These are phyloP conservation scores for Hyaloperonospora arabidopsidis DNA, from an alignment of 352 stramenopile species.

Conservation along the genomic window DNA sequence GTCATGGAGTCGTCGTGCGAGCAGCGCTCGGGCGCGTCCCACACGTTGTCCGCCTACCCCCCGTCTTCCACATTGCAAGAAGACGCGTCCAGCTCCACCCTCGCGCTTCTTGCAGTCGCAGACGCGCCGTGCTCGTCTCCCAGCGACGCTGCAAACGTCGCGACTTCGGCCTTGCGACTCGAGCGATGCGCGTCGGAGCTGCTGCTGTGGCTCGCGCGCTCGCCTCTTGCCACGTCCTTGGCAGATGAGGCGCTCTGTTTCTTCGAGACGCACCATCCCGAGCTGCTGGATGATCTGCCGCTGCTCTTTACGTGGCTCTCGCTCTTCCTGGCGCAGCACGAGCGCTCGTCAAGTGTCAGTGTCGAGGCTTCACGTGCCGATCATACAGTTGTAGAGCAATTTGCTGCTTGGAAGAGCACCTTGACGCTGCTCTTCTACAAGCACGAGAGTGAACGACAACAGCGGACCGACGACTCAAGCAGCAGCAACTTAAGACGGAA, in stretches of 20 bases:
- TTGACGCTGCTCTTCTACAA: constrained; percentile 60
- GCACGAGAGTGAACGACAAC: constrained; percentile 30
- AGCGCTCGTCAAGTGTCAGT: constrained; percentile 8
- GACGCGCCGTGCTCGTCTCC: constrained; percentile 19
- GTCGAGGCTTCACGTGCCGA: constrained; percentile 23
- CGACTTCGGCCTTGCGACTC: constrained; percentile 31
- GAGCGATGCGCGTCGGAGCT: constrained; percentile 45
- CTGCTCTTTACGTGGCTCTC: constrained; percentile 57
- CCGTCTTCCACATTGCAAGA: constrained; percentile 17
- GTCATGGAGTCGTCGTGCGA: constrained; percentile 20
- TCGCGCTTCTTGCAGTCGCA: constrained; percentile 17
- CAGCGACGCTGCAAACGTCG: constrained; percentile 10
- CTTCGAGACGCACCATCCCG: constrained; percentile 50
- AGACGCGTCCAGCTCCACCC: constrained; percentile 14
- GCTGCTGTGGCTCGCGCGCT: constrained; percentile 39
- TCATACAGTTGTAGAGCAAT: constrained; percentile 30
- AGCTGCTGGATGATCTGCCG: constrained; percentile 40
- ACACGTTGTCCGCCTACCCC: constrained; percentile 6
- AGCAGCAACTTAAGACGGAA: constrained; percentile 1
- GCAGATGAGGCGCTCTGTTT: constrained; percentile 62
- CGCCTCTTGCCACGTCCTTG: constrained; percentile 17
- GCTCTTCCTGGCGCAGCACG: constrained; percentile 39
- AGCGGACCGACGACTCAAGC: constrained; percentile 5
- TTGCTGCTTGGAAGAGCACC: constrained; percentile 40
- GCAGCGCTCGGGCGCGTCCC: constrained; percentile 12